Base-by-base conservation (phyloP, 2,329 filamentous ascomycete species). In the Phyllosticta ampelicida region DNA sequence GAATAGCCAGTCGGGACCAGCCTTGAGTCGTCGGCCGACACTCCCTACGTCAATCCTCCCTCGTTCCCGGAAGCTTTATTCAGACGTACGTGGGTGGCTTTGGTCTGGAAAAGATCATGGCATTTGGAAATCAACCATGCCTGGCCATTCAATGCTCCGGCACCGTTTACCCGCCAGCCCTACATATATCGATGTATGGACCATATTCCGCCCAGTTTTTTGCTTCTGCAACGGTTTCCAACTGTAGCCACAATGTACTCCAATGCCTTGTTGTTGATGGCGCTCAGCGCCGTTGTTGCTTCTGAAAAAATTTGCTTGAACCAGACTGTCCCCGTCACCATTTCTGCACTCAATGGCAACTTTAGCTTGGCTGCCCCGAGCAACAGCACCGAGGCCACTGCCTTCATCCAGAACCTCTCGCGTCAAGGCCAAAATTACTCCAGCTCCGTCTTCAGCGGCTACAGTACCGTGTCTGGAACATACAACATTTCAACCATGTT, bases 401-500 rank as follows among this genome's bases (percentile, higher is more conserved):
- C 79, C 61, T 81, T 86, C 62, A 68, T 79, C 28, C 70, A 84
- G 56, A 73, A 77, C 57, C 60, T 78, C n/a, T 73, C 74, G 1
- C 71, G 73, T 44, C 76, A 79, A 50, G 77, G 77, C n/a, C 65
- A 71, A 50, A 80, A 84, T 64, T 80, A 75, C 63, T 75, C 76
- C 0, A 68, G 71, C 1, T 64, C 70, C 9, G 63, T 77, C 1
- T 67, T 81, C 1, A 66, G 68, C n/a, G 79, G 75, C 48, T 81
- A 80, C 63, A 65, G 72, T 26, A 80, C 76, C 0, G 69, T 83
- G 16, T 66, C 71, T 1, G 81, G 80, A 29, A 73, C 70, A 21
- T 86, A 85, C 70, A 67, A 79, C 4, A 79, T 87, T 53, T 79
- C 76, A 4, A 78, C 81, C 0, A 82, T 80, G 9, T 85, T 84